Evolutionary conservation across 129 eudicot species (phyloP), one percentile per base, ranked within the genome.

Genomic region (Pittosporum tobira): DNA sequence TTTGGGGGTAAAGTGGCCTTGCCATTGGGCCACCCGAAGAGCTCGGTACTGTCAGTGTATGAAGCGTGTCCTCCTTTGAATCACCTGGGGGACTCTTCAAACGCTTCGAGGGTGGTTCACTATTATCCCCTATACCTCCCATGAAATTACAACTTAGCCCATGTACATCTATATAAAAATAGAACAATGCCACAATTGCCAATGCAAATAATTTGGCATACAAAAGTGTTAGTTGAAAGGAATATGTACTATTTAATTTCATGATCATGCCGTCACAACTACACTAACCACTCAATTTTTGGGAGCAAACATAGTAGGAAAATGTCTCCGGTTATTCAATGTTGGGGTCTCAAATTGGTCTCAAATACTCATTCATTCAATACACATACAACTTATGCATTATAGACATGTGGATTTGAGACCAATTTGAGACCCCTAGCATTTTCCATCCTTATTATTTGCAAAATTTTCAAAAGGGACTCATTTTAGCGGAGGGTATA

Each of bases 81-180:
- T 61, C 62, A 19, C 38, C 42, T 1, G 18, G 47, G 46, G 72
- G 63, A 57, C 37, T 65, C 65, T 61, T 72, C 22, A 51, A 65
- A 46, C 72, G 77, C 34, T 72, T 72, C 45, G 27, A 72, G 23
- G 77, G 77, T 65, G 77, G 72, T 51, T 50, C 67, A 34, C 14
- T 44, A n/a, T n/a, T n/a, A 26, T 65, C 72, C 61, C 65, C 72
- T 60, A 44, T 23, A 28, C 47, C 64, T 72, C 72, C 72, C 77
- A 72, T 72, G 72, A 65, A 65, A 72, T 59, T 47, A 42, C 15
- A 45, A 44, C 34, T 72, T 49, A 65, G 56, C 72, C 72, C 72
- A 59, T 66, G n/a, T 51, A 59, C 12, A 21, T 42, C 62, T 51
- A 21, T n/a, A 64, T 31, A 21, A 22, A 63, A 21, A n/a, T 10